phyloP scores from a whole-genome alignment of 805 yeast genomes.

The Suhomyces tanzawaensis region DNA sequence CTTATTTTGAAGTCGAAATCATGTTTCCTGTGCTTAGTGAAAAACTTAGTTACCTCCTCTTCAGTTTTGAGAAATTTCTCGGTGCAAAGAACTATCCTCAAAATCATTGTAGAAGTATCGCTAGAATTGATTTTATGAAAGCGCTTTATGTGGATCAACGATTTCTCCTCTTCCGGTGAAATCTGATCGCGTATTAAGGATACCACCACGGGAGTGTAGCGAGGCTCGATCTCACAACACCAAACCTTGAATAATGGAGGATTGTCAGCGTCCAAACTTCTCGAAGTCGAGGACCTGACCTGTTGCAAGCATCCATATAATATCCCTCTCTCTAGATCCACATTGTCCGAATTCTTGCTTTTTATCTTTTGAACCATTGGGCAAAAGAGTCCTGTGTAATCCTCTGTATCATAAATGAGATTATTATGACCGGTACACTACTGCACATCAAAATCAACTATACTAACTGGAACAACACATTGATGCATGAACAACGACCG shows the following conservation, averaged over 20 bases:
- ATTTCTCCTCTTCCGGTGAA: conserved; percentile 23
- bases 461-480: too few species aligned
- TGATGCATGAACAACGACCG: too few species aligned
- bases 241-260: conserved; percentile 42
- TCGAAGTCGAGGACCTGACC: conserved; percentile 28
- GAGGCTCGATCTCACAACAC: conserved; percentile 46
- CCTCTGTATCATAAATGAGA: too few species aligned
- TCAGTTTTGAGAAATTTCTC: conserved; percentile 22
- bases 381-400: too few species aligned
- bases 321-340: conserved; percentile 47
- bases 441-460: too few species aligned
- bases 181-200: conserved; percentile 25
- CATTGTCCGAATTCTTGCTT: conserved; percentile 27
- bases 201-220: conserved; percentile 27
- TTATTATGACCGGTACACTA: too few species aligned
- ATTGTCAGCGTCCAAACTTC: conserved; percentile 11
- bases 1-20: neutral
- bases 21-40: neutral
- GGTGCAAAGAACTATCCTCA: conserved; percentile 51
- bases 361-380: too few species aligned
- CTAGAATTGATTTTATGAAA: conserved; percentile 36
- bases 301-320: conserved; percentile 48
- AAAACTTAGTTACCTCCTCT: conserved; percentile 16
- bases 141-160: conserved; percentile 52
- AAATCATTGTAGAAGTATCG: conserved; percentile 5